These are phyloP conservation scores for Calocybe gangraenosa DNA, from an alignment of 768 basidiomycete species.

Conservation along the genomic window DNA sequence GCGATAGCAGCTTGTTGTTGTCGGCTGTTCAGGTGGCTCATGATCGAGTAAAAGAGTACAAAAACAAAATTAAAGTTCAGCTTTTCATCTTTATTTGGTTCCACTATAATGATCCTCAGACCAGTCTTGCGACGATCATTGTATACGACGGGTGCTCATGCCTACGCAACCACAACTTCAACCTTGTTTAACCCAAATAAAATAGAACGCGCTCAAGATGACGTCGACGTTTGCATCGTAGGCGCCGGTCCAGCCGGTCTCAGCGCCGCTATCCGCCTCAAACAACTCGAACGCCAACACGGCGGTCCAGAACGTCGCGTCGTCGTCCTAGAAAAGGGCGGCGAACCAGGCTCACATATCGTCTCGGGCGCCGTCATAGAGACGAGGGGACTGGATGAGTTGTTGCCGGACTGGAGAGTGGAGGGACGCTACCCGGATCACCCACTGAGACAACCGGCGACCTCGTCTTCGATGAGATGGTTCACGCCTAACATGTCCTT, in stretches of 20 bases:
- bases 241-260: slow-evolving; percentile 95
- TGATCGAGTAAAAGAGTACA: background rate
- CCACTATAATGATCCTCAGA: too few species aligned
- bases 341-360: slow-evolving; percentile 91
- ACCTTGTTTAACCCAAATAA: slow-evolving; percentile 45
- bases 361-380: slow-evolving; percentile 96
- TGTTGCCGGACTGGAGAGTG: slow-evolving; percentile 75
- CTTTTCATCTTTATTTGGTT: too few species aligned
- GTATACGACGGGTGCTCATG: too few species aligned
- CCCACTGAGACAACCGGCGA: slow-evolving; percentile 78
- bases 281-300: slow-evolving; percentile 81
- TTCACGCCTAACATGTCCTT: slow-evolving; percentile 66
- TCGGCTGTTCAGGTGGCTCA: slow-evolving; percentile 17
- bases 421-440: slow-evolving; percentile 46
- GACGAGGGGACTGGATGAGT: slow-evolving; percentile 84
- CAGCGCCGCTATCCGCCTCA: slow-evolving; percentile 91
- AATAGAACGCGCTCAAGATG: slow-evolving; percentile 84
- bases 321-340: slow-evolving; percentile 93
- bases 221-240: slow-evolving; percentile 96
- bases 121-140: too few species aligned
- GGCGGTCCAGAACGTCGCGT: slow-evolving; percentile 82
- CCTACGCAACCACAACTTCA: too few species aligned
- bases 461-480: slow-evolving; percentile 79
- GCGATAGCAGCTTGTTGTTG: slow-evolving; percentile 25
- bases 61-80: too few species aligned